Percentiles rank a stretch among this genome's conserved stretches.
phyloP scores from a whole-genome alignment of 2,329 filamentous ascomycete genomes.

The Microdochium trichocladiopsis region DNA sequence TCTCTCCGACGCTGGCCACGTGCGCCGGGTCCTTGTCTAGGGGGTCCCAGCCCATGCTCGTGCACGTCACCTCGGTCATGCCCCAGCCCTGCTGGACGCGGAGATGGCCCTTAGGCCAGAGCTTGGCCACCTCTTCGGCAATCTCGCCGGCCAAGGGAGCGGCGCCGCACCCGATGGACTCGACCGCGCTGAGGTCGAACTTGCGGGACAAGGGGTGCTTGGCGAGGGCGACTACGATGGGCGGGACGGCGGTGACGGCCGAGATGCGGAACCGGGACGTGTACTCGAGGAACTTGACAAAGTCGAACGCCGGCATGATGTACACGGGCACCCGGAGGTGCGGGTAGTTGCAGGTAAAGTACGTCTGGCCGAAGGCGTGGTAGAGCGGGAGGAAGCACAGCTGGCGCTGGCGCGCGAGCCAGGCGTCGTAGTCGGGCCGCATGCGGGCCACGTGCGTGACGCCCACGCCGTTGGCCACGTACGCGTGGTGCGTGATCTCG shows the following conservation, averaged over 20 bases:
- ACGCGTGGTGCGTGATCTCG: conserved; percentile 70
- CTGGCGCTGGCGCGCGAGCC: conserved; percentile 27
- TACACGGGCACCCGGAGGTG: conserved; percentile 60
- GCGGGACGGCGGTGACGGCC: conserved; percentile 61
- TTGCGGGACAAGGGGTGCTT: conserved; percentile 61
- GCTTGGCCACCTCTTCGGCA: conserved; percentile 47
- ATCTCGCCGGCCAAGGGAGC: conserved; percentile 59
- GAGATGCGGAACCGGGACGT: conserved; percentile 65
- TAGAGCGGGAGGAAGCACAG: conserved; percentile 74
- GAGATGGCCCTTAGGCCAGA: conserved; percentile 36
- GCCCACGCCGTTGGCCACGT: conserved; percentile 63
- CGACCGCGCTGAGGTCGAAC: conserved; percentile 62
- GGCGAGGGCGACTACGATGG: conserved; percentile 65
- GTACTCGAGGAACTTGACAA: conserved; percentile 61
- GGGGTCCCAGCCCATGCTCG: conserved; percentile 58
- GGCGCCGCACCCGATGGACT: conserved; percentile 55
- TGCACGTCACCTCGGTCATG: conserved; percentile 79
- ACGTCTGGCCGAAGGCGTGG: conserved; percentile 66
- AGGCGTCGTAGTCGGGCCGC: conserved; percentile 39
- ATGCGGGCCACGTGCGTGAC: conserved; percentile 40
- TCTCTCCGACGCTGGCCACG: conserved; percentile 50
- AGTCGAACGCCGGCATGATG: conserved; percentile 73
- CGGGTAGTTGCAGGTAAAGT: conserved; percentile 55
- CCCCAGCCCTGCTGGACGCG: conserved; percentile 67
- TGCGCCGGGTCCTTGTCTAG: conserved; percentile 25